Percentiles rank a stretch among this genome's conserved stretches.
Evolutionary conservation across 2,329 filamentous ascomycete species (phyloP).

Genomic region (Stromatinia cepivora): DNA sequence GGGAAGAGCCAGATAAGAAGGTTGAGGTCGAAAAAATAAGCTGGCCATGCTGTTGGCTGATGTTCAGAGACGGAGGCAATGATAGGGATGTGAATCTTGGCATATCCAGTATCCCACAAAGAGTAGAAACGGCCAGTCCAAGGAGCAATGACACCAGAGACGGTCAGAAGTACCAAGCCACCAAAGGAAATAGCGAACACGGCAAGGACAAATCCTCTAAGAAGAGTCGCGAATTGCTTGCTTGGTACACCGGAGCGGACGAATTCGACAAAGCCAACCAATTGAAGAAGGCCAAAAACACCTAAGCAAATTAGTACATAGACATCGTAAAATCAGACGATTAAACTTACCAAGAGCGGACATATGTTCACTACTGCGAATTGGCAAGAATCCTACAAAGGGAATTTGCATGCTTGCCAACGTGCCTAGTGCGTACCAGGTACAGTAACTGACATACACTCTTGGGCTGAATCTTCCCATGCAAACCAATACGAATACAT

Average conservation of each 20-base stretch:
- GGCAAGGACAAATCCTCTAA: slow-evolving; percentile 71
- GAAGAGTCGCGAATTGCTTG: slow-evolving; percentile 90
- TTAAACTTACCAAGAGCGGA: slow-evolving; percentile 74
- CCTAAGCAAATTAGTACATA: slow-evolving; percentile 50
- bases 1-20: slow-evolving; percentile 99
- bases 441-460: slow-evolving; percentile 94
- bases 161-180: slow-evolving; percentile 81
- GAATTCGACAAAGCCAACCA: slow-evolving; percentile 90
- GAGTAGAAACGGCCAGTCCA: slow-evolving; percentile 99
- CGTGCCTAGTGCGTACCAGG: slow-evolving; percentile 95
- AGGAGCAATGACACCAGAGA: slow-evolving; percentile 88
- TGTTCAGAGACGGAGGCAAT: slow-evolving; percentile 99
- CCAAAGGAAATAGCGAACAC: slow-evolving; percentile 73
- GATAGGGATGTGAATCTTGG: slow-evolving; percentile 98
- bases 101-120: slow-evolving; percentile 97
- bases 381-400: slow-evolving; percentile 94
- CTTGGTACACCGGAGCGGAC: slow-evolving; percentile 84
- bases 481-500: slow-evolving; percentile 88
- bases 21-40: slow-evolving; percentile 99
- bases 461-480: slow-evolving; percentile 96
- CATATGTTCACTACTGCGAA: slow-evolving; percentile 98
- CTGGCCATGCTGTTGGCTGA: slow-evolving; percentile 97
- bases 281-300: slow-evolving; percentile 92
- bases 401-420: slow-evolving; percentile 99
- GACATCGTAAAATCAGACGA: slow-evolving; percentile 18